A percentile compares a stretch with the other conserved stretches of the same genome.
Conservation (phyloP, 1,284 basidiomycete species). For the Trametes polyzona region DNA sequence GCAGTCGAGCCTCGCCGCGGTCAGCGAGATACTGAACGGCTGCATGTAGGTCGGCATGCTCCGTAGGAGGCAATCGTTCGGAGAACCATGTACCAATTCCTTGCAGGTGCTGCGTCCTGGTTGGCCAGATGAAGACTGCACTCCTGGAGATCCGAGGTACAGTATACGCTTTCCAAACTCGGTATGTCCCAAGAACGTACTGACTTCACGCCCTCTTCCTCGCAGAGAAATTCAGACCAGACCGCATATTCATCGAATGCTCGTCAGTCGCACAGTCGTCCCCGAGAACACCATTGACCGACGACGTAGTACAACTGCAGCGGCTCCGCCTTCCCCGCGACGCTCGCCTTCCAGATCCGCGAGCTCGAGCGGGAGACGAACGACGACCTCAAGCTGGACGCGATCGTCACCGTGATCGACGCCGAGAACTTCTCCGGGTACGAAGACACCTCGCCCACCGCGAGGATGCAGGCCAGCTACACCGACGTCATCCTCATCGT, state of each 20-base stretch:
- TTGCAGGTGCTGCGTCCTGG: constrained; percentile 84
- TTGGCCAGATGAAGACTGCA: constrained; percentile 90
- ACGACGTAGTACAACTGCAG: constrained; percentile 49
- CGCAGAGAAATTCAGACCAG: constrained; percentile 80
- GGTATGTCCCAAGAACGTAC: background rate
- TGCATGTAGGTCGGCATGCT: constrained; percentile 69
- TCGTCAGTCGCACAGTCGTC: constrained; percentile 55
- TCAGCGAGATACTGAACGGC: constrained; percentile 90
- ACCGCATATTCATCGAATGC: constrained; percentile 92
- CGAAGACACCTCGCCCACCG: constrained; percentile 87
- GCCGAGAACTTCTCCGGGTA: constrained; percentile 90
- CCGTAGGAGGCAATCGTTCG: background rate
- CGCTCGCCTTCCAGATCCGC: constrained; percentile 89
- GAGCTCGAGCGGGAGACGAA: constrained; percentile 80
- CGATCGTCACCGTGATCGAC: constrained; percentile 88
- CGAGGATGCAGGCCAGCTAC: constrained; percentile 92
- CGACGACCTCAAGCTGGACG: constrained; percentile 81
- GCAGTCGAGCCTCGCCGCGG: constrained; percentile 80
- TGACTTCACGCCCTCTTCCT: background rate
- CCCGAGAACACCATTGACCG: constrained; percentile 3
- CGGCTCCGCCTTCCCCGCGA: constrained; percentile 91
- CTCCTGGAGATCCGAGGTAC: constrained; percentile 82
- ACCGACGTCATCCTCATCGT: constrained; percentile 88
- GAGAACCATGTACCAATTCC: background rate
- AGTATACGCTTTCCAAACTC: background rate